Percentiles rank a stretch among this genome's conserved stretches.
phyloP scores from a whole-genome alignment of 176 grass and related monocot genomes.

The Pharus latifolius region DNA sequence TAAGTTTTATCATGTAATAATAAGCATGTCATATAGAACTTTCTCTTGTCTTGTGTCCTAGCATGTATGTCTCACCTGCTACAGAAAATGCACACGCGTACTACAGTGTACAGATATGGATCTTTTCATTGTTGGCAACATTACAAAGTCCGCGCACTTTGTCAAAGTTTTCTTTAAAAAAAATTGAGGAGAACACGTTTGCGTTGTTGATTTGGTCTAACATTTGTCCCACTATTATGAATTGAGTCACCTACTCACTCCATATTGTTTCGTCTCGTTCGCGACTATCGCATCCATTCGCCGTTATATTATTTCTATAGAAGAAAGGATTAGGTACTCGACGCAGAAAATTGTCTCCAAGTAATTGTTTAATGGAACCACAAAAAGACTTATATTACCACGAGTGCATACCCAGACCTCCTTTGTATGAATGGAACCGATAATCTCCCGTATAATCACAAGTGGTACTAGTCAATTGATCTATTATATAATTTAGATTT shows the following conservation, averaged over 20 bases:
- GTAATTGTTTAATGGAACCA: no score
- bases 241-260: constrained; percentile 14
- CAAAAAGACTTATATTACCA: no score
- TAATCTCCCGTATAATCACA: no score
- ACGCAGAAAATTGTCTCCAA: no score
- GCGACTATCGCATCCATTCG: background rate
- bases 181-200: background rate
- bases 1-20: no score
- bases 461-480: no score
- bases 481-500: no score
- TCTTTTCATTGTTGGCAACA: background rate
- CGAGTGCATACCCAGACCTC: no score
- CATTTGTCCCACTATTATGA: background rate
- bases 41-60: background rate
- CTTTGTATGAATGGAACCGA: no score
- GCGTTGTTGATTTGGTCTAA: constrained; percentile 22
- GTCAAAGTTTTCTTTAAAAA: background rate
- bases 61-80: background rate
- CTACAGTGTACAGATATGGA: constrained; percentile 3
- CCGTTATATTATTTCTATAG: no score
- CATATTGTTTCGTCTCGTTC: background rate
- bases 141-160: constrained; percentile 1
- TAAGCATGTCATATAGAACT: no score
- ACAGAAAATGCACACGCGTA: background rate
- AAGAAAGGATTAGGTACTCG: no score